Evolutionary conservation across 1,284 basidiomycete genomes (phyloP).

Genomic region (Ceratobasidium sp.): DNA sequence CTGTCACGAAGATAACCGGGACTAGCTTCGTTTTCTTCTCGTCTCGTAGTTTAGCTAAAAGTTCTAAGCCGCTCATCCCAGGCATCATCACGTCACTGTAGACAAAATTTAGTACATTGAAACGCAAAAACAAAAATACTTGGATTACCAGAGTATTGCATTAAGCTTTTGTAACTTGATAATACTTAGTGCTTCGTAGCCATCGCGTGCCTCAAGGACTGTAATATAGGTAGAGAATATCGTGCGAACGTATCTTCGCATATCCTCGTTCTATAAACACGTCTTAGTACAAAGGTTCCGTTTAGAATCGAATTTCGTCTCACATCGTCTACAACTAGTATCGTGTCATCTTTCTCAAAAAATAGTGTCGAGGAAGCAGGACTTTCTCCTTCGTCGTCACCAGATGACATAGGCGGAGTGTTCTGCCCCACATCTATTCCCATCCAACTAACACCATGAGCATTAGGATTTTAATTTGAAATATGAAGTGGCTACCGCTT

Average conservation of each 20-base stretch:
- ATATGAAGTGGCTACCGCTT: background rate
- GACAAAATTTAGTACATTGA: background rate
- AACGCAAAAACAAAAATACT: background rate
- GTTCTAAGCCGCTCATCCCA: slow-evolving; percentile 12
- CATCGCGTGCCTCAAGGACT: slow-evolving; percentile 29
- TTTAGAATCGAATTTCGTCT: background rate
- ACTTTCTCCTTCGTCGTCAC: slow-evolving; percentile 47
- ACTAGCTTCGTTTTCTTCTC: slow-evolving; percentile 45
- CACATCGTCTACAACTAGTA: slow-evolving; percentile 46
- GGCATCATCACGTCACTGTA: slow-evolving; percentile 37
- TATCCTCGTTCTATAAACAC: slow-evolving; percentile 17
- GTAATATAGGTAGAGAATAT: slow-evolving; percentile 44
- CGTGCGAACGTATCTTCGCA: slow-evolving; percentile 45
- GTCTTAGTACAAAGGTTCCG: background rate
- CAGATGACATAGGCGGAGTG: slow-evolving; percentile 44
- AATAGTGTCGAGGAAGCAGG: slow-evolving; percentile 46
- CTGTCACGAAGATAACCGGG: slow-evolving; percentile 51
- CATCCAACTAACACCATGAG: slow-evolving; percentile 47
- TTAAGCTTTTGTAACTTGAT: slow-evolving; percentile 3
- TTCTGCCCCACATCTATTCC: slow-evolving; percentile 34
- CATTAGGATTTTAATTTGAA: background rate
- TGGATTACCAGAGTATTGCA: slow-evolving; percentile 1
- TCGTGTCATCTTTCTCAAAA: slow-evolving; percentile 48
- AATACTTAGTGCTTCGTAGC: slow-evolving; percentile 8
- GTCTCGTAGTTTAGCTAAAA: slow-evolving; percentile 11